Base-by-base conservation (phyloP, 352 stramenopile species). In the Phytophthora ramorum region DNA sequence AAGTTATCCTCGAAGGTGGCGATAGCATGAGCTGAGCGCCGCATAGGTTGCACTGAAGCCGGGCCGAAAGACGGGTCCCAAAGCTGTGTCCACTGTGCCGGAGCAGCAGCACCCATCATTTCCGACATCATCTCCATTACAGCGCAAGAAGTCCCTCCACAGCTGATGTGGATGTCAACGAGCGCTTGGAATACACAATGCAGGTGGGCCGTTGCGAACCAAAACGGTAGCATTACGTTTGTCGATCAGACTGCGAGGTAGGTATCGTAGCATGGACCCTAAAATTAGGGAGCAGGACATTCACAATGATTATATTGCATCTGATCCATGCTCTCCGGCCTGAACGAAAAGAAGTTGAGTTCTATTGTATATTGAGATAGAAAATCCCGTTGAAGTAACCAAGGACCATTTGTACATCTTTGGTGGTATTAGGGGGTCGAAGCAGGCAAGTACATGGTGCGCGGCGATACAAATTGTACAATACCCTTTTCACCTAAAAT, bases 11-110 rank as follows among this genome's bases (percentile, higher is more conserved):
- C 45, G 47, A 83, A 80, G 3, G 57, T 46, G 12, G 80, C 50
- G 40, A 90, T 71, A 0, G 71, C 78, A 37, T 93, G 85, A 17
- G 81, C 85, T 3, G 81, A 79, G 7, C 85, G 83, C 20, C 76
- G 77, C 58, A 76, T 72, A 1, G 80, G 80, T 24, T 83, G 80
- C 9, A 54, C 44, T 37, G 26, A 34, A 38, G 57, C 43, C 7
- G 63, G 61, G 4, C 55, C 62, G 45, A 63, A 71, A 13, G 58
- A 57, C 2, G 58, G 59, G 12, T 63, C 67, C 74, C 79, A 91
- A 14, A 88, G 59, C 24, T 75, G 73, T 12, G 66, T 84, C 81
- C 84, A 92, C 24, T 91, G 78, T 7, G 68, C 76, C 48, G 67
- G 30, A 3, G 43, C 48, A 5, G 28, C 20, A 55, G 19, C 9